phyloP scores from a whole-genome alignment of 2,329 filamentous ascomycete genomes.

The Hawksworthiomyces lignivorus region DNA sequence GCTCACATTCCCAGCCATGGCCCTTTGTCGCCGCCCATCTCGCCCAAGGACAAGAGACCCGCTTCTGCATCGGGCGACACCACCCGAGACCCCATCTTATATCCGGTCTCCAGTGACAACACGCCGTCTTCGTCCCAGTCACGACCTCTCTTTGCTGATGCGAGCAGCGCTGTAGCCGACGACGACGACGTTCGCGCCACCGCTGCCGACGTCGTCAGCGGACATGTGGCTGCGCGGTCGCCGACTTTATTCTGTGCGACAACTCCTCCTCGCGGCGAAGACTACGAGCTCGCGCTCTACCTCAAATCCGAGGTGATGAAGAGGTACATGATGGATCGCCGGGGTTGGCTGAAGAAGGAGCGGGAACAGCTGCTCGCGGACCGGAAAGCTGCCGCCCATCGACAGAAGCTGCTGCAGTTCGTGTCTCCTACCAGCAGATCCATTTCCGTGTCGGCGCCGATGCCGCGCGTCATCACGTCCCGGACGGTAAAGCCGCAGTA shows the following conservation, averaged over 20 bases:
- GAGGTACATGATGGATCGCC: conserved; percentile 35
- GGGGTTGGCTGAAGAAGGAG: conserved; percentile 43
- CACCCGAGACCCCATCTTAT: conserved; percentile 51
- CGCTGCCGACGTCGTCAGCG: conserved; percentile 36
- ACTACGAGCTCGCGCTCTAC: conserved; percentile 46
- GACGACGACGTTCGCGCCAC: conserved; percentile 34
- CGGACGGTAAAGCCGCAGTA: conserved; percentile 20
- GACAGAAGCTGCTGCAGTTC: conserved; percentile 26
- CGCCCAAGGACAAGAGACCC: conserved; percentile 38
- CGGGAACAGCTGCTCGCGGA: conserved; percentile 41
- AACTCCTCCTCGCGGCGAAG: conserved; percentile 40
- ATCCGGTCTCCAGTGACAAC: conserved; percentile 37
- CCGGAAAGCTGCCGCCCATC: conserved; percentile 33
- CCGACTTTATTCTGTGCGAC: conserved; percentile 33
- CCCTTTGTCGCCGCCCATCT: conserved; percentile 51
- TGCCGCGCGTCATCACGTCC: conserved; percentile 13
- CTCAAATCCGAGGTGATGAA: conserved; percentile 47
- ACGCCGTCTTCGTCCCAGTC: conserved; percentile 31
- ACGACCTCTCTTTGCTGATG: conserved; percentile 43
- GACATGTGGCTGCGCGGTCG: conserved; percentile 40
- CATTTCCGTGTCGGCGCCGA: conserved; percentile 26
- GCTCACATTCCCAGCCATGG: conserved; percentile 30
- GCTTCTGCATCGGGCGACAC: conserved; percentile 8
- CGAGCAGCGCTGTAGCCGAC: conserved; percentile 36
- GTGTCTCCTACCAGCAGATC: conserved; percentile 17